phyloP scores from a whole-genome alignment of 148 eudicot genomes.

The Oxyria digyna region DNA sequence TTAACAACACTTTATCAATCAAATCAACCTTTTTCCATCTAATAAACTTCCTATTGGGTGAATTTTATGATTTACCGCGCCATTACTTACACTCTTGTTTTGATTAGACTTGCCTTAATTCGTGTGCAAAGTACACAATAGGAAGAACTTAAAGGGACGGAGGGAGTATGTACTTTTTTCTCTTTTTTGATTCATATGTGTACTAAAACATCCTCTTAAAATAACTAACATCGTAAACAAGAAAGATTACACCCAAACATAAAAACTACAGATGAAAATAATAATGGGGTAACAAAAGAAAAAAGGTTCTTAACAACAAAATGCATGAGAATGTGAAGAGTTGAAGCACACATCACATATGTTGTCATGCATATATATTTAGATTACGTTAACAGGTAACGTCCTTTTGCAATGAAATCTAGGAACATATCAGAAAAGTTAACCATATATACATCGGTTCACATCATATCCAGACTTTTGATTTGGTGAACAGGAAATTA shows the following conservation, averaged over 20 bases:
- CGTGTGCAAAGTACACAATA: too few species aligned
- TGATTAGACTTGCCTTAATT: too few species aligned
- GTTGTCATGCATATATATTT: not conserved
- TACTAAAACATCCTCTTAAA: not conserved
- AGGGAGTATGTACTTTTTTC: not conserved
- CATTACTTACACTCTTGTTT: too few species aligned
- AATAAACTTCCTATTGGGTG: too few species aligned
- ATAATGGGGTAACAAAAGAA: not conserved
- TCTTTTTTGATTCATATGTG: not conserved
- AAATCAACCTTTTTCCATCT: too few species aligned
- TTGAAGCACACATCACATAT: not conserved
- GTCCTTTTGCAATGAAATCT: not conserved
- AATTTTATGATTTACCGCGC: too few species aligned
- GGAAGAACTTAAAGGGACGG: too few species aligned
- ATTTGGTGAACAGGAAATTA: not conserved
- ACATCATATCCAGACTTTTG: not conserved
- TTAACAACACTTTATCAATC: too few species aligned
- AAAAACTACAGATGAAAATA: not conserved
- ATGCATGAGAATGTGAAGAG: not conserved
- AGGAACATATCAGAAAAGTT: not conserved
- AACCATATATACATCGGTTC: not conserved
- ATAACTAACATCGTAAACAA: not conserved
- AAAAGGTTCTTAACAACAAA: not conserved
- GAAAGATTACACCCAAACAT: not conserved
- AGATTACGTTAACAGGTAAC: not conserved